Percentiles rank a stretch among this genome's conserved stretches.
phyloP scores from a whole-genome alignment of 169 alveolate species.

The Eimeria zaria region DNA sequence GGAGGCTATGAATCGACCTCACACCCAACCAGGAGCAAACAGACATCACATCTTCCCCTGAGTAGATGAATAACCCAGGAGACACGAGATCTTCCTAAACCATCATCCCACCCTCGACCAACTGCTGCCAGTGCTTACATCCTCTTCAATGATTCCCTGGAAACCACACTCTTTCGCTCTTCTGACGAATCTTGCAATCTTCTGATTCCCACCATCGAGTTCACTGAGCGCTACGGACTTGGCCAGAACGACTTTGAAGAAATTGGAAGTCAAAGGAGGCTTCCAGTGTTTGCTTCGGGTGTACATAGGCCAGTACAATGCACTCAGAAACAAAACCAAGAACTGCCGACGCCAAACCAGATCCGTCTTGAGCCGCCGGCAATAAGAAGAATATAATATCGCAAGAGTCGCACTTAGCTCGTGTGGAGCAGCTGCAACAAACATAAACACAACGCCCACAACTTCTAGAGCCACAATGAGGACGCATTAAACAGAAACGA shows the following conservation, averaged over 20 bases:
- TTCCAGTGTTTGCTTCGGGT: constrained; percentile 72
- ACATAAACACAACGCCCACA: background rate
- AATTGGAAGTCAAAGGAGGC: constrained; percentile 43
- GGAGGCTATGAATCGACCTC: background rate
- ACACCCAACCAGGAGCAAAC: background rate
- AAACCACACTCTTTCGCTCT: constrained; percentile 60
- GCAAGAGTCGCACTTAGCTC: constrained; percentile 52
- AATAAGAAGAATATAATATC: constrained; percentile 62
- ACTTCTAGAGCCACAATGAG: background rate
- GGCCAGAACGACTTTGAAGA: constrained; percentile 69
- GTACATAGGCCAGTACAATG: constrained; percentile 82
- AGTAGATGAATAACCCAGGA: background rate
- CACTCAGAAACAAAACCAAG: constrained; percentile 62
- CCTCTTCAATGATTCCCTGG: constrained; percentile 64
- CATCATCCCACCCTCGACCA: background rate
- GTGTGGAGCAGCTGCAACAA: constrained; percentile 40
- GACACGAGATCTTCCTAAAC: background rate
- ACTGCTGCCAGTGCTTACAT: background rate
- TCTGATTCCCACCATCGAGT: background rate
- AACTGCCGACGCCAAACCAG: constrained; percentile 77
- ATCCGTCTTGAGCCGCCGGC: constrained; percentile 58
- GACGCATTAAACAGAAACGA: background rate
- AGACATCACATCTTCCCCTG: background rate
- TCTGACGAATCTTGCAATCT: constrained; percentile 5
- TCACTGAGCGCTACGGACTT: constrained; percentile 62